phyloP scores from a whole-genome alignment of 1,284 basidiomycete species.

The Microbotryomycetes sp. region DNA sequence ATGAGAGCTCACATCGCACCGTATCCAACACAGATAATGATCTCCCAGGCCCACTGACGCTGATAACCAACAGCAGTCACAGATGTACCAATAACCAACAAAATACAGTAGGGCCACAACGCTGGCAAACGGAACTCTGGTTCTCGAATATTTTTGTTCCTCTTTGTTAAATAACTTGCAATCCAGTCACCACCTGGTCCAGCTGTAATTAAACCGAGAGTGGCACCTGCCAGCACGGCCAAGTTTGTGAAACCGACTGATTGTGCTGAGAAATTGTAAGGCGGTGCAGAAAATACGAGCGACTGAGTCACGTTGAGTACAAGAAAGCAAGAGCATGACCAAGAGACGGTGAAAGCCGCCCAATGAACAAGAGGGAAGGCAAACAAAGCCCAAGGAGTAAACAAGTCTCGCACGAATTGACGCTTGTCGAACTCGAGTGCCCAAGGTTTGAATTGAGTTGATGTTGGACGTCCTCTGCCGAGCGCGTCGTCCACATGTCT shows the following conservation, averaged over 20 bases:
- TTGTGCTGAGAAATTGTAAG: not conserved
- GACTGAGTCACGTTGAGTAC: constrained; percentile 10
- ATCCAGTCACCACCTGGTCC: not conserved
- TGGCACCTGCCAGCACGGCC: not conserved
- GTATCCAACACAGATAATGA: not conserved
- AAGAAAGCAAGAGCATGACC: constrained; percentile 3
- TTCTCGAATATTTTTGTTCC: constrained; percentile 1
- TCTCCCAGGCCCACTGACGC: constrained; percentile 1
- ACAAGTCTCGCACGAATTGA: not conserved
- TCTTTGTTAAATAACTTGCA: not conserved
- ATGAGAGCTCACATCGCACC: not conserved
- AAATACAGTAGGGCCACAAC: not conserved
- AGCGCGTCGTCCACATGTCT: constrained; percentile 7
- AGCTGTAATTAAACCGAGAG: not conserved
- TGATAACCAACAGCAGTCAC: constrained; percentile 5
- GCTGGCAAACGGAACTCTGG: constrained; percentile 1
- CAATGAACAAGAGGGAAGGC: constrained; percentile 5
- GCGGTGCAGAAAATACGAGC: constrained; percentile 5
- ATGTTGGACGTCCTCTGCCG: not conserved
- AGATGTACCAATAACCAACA: not conserved
- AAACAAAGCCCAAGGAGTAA: constrained; percentile 4
- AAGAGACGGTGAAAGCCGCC: constrained; percentile 1
- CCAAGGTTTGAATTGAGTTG: not conserved
- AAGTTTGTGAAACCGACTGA: not conserved
- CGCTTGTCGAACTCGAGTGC: not conserved